A percentile compares a stretch with the other conserved stretches of the same genome.
These are phyloP conservation scores for Skeletonema grethae DNA, from an alignment of 108 stramenopile genomes.

Conservation along the genomic window DNA sequence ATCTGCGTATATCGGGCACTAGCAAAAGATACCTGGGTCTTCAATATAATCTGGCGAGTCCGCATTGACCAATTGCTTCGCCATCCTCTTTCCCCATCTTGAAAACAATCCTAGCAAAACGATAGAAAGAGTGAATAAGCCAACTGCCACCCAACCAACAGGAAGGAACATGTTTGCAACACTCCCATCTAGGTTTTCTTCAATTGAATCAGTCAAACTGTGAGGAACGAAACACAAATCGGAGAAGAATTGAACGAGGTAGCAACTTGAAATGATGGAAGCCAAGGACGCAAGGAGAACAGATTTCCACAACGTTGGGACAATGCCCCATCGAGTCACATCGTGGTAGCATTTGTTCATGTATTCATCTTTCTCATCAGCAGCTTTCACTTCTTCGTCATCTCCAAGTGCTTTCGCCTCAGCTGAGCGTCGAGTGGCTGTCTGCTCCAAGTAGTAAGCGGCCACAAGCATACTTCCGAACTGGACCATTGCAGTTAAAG, in stretches of 20 bases:
- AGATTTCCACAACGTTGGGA: slow-evolving; percentile 37
- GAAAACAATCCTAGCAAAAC: slow-evolving; percentile 34
- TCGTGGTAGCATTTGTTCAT: slow-evolving; percentile 43
- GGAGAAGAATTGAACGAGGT: slow-evolving; percentile 60
- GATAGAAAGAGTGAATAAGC: slow-evolving; percentile 38
- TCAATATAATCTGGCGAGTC: background rate
- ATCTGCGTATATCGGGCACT: background rate
- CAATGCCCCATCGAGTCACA: slow-evolving; percentile 47
- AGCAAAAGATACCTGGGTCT: slow-evolving; percentile 6
- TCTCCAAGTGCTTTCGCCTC: slow-evolving; percentile 50
- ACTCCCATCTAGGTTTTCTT: slow-evolving; percentile 52
- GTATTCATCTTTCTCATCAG: slow-evolving; percentile 52
- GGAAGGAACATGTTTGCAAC: slow-evolving; percentile 48
- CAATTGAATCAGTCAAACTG: slow-evolving; percentile 50
- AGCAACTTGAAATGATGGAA: slow-evolving; percentile 51
- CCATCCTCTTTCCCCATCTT: slow-evolving; percentile 43
- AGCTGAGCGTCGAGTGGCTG: slow-evolving; percentile 16
- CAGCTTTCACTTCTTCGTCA: slow-evolving; percentile 57
- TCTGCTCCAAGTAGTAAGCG: slow-evolving; percentile 46
- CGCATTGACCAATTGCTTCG: slow-evolving; percentile 11
- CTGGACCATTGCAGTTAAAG: slow-evolving; percentile 48
- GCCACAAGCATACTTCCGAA: slow-evolving; percentile 48
- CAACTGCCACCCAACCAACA: slow-evolving; percentile 46
- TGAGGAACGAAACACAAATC: slow-evolving; percentile 49
- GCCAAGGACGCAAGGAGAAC: slow-evolving; percentile 24